phyloP scores from a whole-genome alignment of 1,284 basidiomycete genomes.

The Phaffia rhodozyma region DNA sequence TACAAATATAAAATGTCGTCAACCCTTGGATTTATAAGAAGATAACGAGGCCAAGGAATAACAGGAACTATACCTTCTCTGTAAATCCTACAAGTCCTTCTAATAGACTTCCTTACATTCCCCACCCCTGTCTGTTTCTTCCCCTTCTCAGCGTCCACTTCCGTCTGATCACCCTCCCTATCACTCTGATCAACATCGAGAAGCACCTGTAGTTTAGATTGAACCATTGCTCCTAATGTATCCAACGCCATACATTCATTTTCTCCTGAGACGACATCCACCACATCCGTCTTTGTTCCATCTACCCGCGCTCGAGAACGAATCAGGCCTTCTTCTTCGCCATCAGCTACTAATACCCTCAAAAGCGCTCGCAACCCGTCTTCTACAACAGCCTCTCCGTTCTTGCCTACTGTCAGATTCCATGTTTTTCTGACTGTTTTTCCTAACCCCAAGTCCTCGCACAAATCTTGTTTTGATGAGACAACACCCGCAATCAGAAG shows the following conservation, averaged over 20 bases:
- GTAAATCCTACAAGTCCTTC: slow-evolving; percentile 15
- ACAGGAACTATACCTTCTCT: background rate
- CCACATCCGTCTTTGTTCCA: slow-evolving; percentile 43
- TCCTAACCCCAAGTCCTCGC: slow-evolving; percentile 21
- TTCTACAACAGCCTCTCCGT: slow-evolving; percentile 43
- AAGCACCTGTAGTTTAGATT: slow-evolving; percentile 45
- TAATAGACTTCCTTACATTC: slow-evolving; percentile 22
- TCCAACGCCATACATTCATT: slow-evolving; percentile 38
- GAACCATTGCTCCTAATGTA: slow-evolving; percentile 52
- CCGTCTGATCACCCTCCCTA: slow-evolving; percentile 23
- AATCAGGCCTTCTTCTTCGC: slow-evolving; percentile 33
- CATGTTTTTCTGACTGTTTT: slow-evolving; percentile 17
- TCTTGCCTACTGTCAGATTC: slow-evolving; percentile 22
- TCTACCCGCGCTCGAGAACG: slow-evolving; percentile 20
- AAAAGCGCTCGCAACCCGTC: slow-evolving; percentile 51
- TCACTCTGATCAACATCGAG: slow-evolving; percentile 28
- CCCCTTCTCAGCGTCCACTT: slow-evolving; percentile 24
- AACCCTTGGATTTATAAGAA: background rate
- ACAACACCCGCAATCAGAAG: slow-evolving; percentile 52
- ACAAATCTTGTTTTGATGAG: slow-evolving; percentile 12
- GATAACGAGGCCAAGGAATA: background rate
- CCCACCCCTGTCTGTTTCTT: slow-evolving; percentile 11
- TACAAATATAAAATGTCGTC: background rate
- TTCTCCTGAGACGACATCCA: slow-evolving; percentile 42
- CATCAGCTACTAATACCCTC: slow-evolving; percentile 29